These are phyloP conservation scores for Prosopis cineraria DNA, from an alignment of 306 rosid genomes.

Conservation along the genomic window DNA sequence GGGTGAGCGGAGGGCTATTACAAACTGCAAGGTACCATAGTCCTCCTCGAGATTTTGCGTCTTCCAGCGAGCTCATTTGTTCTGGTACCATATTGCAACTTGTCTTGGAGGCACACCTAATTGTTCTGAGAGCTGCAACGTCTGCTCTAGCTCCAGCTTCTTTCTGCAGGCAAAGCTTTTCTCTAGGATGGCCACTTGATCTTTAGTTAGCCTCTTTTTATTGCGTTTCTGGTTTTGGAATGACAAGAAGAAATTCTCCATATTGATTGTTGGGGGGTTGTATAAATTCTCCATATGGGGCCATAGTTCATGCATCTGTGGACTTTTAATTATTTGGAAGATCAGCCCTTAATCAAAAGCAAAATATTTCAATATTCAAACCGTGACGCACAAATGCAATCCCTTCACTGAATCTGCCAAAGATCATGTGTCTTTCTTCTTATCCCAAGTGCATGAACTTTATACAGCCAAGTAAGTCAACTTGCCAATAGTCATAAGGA, in stretches of 20 bases:
- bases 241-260: conserved; percentile 42
- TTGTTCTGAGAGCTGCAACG: conserved; percentile 53
- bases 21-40: conserved; percentile 43
- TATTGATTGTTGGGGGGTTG: background rate
- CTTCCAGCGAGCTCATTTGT: conserved; percentile 70
- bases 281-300: background rate
- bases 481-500: conserved; percentile 10
- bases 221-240: conserved; percentile 40
- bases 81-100: conserved; percentile 71
- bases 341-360: background rate
- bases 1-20: too few species aligned
- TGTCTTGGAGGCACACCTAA: conserved; percentile 61
- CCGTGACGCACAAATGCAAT: conserved; percentile 15
- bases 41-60: conserved; percentile 59
- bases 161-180: conserved; percentile 51
- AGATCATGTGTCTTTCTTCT: conserved; percentile 28
- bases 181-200: conserved; percentile 59
- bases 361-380: conserved; percentile 7
- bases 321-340: background rate
- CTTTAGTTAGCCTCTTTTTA: conserved; percentile 57
- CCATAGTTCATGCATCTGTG: conserved; percentile 35
- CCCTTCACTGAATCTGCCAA: conserved; percentile 34
- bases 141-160: conserved; percentile 59
- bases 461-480: conserved; percentile 10
- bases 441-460: conserved; percentile 40